Evolutionary conservation across 495 filamentous ascomycete species (phyloP).

Genomic region (Oidiodendron maius): DNA sequence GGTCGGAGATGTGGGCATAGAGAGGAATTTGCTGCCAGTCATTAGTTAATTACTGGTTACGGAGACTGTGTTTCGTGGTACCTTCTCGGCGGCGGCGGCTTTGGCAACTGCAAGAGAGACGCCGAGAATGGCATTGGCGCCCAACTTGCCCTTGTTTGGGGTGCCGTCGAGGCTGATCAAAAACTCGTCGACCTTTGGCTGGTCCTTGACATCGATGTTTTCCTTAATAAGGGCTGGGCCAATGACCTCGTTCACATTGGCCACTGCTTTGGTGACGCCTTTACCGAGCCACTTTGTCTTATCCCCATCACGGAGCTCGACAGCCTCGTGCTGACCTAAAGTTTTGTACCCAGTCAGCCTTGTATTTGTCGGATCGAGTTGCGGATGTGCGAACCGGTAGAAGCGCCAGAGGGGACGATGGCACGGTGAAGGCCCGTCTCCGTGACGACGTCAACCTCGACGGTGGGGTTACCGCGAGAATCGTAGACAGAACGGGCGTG

Average conservation of each 20-base stretch:
- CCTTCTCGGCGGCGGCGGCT: conserved; percentile 97
- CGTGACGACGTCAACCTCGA: conserved; percentile 90
- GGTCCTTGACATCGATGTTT: conserved; percentile 94
- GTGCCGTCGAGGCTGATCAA: conserved; percentile 95
- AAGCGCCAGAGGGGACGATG: conserved; percentile 97
- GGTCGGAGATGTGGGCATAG: conserved; percentile 96
- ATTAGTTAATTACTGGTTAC: background rate
- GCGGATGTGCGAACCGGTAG: conserved; percentile 64
- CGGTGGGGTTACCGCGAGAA: conserved; percentile 96
- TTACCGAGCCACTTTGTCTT: conserved; percentile 96
- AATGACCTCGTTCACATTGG: conserved; percentile 93
- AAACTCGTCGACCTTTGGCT: conserved; percentile 87
- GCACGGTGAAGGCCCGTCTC: conserved; percentile 96
- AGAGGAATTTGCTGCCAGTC: conserved; percentile 69
- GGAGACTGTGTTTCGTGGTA: conserved; percentile 19
- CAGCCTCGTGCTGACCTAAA: conserved; percentile 92
- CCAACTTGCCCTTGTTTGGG: conserved; percentile 93
- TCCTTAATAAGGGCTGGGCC: conserved; percentile 88
- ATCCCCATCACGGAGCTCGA: conserved; percentile 98
- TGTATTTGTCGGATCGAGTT: conserved; percentile 3
- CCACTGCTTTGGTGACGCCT: conserved; percentile 92
- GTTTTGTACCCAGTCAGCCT: conserved; percentile 8
- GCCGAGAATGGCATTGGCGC: conserved; percentile 98
- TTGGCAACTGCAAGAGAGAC: conserved; percentile 95
- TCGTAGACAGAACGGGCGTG: conserved; percentile 99